phyloP scores from a whole-genome alignment of 352 stramenopile genomes.

The Phytophthora ohioensis region DNA sequence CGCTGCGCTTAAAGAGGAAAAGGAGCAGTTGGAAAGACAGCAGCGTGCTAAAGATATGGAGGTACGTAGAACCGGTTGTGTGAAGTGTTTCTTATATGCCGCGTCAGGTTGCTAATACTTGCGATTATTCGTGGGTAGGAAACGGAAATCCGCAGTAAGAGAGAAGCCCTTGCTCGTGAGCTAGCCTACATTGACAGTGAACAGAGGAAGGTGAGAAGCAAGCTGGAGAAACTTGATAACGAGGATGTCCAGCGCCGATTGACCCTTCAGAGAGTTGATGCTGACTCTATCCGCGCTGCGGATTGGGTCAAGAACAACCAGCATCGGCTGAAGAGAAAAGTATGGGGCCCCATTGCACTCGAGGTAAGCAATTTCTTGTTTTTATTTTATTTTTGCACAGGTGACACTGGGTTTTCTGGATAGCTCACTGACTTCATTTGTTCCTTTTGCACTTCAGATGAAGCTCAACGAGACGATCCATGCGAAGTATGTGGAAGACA shows the following conservation, averaged over 20 bases:
- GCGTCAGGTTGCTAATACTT: background rate
- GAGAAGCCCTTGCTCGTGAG: constrained; percentile 62
- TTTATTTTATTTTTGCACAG: background rate
- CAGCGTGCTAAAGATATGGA: constrained; percentile 79
- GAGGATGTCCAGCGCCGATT: constrained; percentile 76
- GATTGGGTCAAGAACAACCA: constrained; percentile 85
- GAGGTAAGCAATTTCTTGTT: constrained; percentile 48
- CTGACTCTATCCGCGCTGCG: constrained; percentile 75
- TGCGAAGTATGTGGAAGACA: constrained; percentile 88
- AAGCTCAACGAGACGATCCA: constrained; percentile 82
- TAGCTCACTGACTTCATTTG: too few relatives aligned
- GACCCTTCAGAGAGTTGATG: constrained; percentile 64
- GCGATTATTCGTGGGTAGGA: constrained; percentile 48
- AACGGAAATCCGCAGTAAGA: constrained; percentile 74
- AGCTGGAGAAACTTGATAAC: constrained; percentile 76
- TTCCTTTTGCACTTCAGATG: constrained; percentile 45
- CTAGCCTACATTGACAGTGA: constrained; percentile 60
- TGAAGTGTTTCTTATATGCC: too few relatives aligned
- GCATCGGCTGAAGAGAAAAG: constrained; percentile 72
- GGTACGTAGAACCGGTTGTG: constrained; percentile 31
- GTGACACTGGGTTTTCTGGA: too few relatives aligned
- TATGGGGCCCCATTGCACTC: constrained; percentile 84
- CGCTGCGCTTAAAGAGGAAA: constrained; percentile 60
- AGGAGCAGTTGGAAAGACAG: constrained; percentile 68
- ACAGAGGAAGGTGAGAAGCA: constrained; percentile 57